Base-by-base conservation (phyloP, 768 basidiomycete species). In the Dioszegia aurantiaca region DNA sequence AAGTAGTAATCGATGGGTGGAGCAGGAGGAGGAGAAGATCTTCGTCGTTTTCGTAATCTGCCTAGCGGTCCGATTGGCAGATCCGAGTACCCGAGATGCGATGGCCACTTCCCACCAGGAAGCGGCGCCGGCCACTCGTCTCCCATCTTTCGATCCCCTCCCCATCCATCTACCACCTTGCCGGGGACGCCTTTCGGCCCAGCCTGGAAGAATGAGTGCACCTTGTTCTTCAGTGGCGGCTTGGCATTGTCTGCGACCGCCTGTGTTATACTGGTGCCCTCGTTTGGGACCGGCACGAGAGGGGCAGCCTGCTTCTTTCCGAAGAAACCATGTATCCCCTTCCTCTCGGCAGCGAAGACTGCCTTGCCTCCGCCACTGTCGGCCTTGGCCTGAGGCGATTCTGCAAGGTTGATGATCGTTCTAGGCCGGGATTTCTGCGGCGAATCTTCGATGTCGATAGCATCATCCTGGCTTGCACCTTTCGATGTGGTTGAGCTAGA, bases 311-410 rank as follows among this genome's bases (percentile, higher is more conserved):
- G 33, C 33, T 56, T 8, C 62, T 30, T 55, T 23, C 49, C 33
- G 45, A 72, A 72, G 58, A 72, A 68, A 3, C 59, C 33, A 56
- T 72, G 70, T 14, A 63, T 45, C 17, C 59, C 54, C 48, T 69
- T 72, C 23, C 44, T 28, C 52, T 72, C 68, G 17, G 52, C 55
- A 5, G 63, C 70, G 33, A 72, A 69, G 4, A 67, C 61, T 3
- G 64, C 36, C 45, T 72, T 67, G 31, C 49, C 61, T 17, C 56
- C 60, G 26, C 33, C 49, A 3, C 43, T 27, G 9, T 16, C 33
- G 24, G 17, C n/a, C 19, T 45, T 33, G 17, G 42, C 47, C n/a
- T 19, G 41, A 10, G 26, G 56, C 16, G 53, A 33, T 30, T 21
- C 39, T 55, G 41, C 45, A 36, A n/a, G 47, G 24, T 52, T 36